These are phyloP conservation scores for Aureobasidium sp. DNA, from an alignment of 2,329 filamentous ascomycete genomes.

Conservation along the genomic window DNA sequence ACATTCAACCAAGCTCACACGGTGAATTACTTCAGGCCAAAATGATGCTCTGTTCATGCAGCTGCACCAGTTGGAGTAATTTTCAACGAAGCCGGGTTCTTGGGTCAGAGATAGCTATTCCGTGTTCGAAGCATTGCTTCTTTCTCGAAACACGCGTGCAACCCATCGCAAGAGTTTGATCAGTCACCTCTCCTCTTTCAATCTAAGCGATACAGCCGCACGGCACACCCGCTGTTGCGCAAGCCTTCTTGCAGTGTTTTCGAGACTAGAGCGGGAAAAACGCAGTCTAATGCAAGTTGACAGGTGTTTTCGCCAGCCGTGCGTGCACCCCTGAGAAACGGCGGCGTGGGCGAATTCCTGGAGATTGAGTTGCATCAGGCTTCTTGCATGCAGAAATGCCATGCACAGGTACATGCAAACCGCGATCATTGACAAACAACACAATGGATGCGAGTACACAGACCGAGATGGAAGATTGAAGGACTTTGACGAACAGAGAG, in stretches of 20 bases:
- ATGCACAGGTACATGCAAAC: not conserved
- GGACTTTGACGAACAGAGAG: not conserved
- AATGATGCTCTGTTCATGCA: not conserved
- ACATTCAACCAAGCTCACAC: not conserved
- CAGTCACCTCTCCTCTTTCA: not conserved
- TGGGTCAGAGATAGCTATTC: not conserved
- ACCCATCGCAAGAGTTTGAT: not conserved
- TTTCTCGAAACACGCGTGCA: not conserved
- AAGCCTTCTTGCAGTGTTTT: slow-evolving; percentile 5
- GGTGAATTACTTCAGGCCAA: not conserved
- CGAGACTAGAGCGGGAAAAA: not conserved
- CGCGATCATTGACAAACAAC: not conserved
- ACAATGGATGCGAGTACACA: not conserved
- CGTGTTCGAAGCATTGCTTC: not conserved
- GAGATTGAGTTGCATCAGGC: not conserved
- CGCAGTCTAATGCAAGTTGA: slow-evolving; percentile 5
- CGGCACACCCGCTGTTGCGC: slow-evolving; percentile 2
- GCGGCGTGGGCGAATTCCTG: not conserved
- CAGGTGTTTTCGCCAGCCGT: slow-evolving; percentile 7
- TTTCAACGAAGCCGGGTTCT: not conserved
- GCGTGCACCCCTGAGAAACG: slow-evolving; percentile 10
- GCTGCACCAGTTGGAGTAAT: not conserved
- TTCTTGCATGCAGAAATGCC: slow-evolving; percentile 6
- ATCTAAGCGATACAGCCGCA: not conserved
- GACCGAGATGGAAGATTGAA: not conserved